These are phyloP conservation scores for Noccaea bulbosa DNA, from an alignment of 345 rosid genomes.

Conservation along the genomic window DNA sequence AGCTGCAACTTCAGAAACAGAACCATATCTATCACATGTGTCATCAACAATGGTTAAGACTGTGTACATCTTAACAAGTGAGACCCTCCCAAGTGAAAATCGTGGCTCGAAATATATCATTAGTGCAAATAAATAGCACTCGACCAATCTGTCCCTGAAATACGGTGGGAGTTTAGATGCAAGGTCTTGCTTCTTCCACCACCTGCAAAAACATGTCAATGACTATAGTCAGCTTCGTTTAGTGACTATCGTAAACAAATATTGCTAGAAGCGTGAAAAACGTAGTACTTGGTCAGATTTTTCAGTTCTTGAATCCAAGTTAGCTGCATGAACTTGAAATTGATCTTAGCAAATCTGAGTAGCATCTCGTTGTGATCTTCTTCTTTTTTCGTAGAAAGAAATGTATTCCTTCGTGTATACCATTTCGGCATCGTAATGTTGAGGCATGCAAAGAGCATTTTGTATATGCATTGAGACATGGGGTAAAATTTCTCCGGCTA, in stretches of 20 bases:
- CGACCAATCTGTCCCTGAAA: constrained; percentile 13
- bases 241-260: not conserved
- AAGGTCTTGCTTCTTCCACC: constrained; percentile 20
- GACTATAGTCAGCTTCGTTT: not conserved
- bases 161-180: constrained; percentile 12
- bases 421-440: not conserved
- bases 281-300: not conserved
- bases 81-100: not conserved
- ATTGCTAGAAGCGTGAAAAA: not conserved
- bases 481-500: not conserved
- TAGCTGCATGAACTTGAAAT: constrained; percentile 3
- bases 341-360: not conserved
- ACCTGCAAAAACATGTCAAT: constrained; percentile 5
- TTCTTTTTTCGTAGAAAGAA: constrained; percentile 10
- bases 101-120: not conserved
- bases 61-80: not conserved
- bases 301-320: constrained; percentile 7
- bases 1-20: not conserved
- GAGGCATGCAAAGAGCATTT: not conserved
- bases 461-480: not conserved
- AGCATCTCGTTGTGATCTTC: not conserved
- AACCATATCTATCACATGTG: constrained; percentile 18
- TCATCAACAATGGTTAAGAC: not conserved
- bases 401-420: not conserved
- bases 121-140: constrained; percentile 4